Conservation (phyloP, 2,329 filamentous ascomycete genomes). For the Fusarium sp. region DNA sequence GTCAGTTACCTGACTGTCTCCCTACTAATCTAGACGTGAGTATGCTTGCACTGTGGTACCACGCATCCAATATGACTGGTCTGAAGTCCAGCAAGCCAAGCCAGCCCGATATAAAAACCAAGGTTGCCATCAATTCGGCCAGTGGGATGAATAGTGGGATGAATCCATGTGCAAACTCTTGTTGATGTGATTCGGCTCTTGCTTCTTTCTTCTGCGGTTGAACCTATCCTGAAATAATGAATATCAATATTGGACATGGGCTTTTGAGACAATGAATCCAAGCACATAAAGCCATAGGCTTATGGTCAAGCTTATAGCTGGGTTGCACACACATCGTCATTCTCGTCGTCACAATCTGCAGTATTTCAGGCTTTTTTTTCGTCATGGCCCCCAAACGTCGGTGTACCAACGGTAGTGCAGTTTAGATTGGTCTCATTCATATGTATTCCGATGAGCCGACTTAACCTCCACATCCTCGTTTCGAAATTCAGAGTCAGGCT, state of each 20-base stretch:
- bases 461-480: slow-evolving; percentile 12
- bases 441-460: background rate
- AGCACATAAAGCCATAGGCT: background rate
- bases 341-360: slow-evolving; percentile 4
- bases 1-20: background rate
- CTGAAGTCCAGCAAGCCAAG: background rate
- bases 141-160: slow-evolving; percentile 26
- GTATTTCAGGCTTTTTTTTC: slow-evolving; percentile 18
- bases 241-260: background rate
- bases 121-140: slow-evolving; percentile 2
- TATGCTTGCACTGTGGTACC: background rate
- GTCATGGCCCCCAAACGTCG: slow-evolving; percentile 7
- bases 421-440: slow-evolving; percentile 3
- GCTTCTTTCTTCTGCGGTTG: background rate
- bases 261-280: background rate
- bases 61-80: background rate
- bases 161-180: background rate
- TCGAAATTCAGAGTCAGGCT: slow-evolving; percentile 12
- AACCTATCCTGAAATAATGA: background rate
- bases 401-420: background rate
- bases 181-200: background rate
- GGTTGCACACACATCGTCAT: slow-evolving; percentile 21
- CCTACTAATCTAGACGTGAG: background rate
- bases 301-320: background rate
- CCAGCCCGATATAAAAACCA: background rate